Conservation (phyloP, 2,329 filamentous ascomycete genomes). For the Pyricularia grisea region DNA sequence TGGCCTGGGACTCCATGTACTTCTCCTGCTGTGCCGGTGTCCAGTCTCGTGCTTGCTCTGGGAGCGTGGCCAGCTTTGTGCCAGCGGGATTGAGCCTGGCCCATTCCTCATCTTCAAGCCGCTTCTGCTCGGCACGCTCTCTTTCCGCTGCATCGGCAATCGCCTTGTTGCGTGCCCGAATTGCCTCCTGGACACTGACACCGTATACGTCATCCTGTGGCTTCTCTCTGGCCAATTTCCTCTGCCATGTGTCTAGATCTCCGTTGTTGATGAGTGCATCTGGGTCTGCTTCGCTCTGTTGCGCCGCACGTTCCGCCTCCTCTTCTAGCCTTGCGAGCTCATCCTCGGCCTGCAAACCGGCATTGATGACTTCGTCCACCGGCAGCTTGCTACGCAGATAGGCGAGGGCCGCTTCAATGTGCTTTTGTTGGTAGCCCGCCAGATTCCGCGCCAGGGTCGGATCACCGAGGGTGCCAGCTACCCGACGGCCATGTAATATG, state of each 20-base stretch:
- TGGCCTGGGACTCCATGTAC: background rate
- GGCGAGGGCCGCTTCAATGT: constrained; percentile 36
- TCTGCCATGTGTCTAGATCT: constrained; percentile 5
- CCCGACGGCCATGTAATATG: constrained; percentile 52
- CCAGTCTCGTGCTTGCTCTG: constrained; percentile 23
- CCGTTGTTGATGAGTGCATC: background rate
- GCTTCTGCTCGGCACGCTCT: constrained; percentile 27
- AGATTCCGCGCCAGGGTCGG: constrained; percentile 41
- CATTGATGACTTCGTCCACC: constrained; percentile 52
- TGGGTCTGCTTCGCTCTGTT: constrained; percentile 12
- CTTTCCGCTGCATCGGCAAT: constrained; percentile 31
- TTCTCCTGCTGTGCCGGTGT: constrained; percentile 16
- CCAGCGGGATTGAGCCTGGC: constrained; percentile 26
- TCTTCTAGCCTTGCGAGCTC: constrained; percentile 45
- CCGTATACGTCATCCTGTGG: constrained; percentile 44
- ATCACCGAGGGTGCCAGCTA: constrained; percentile 55
- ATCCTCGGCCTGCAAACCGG: constrained; percentile 52
- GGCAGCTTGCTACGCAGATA: constrained; percentile 46
- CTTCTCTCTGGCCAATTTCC: constrained; percentile 15
- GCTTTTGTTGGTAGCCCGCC: constrained; percentile 26
- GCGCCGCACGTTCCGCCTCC: constrained; percentile 16
- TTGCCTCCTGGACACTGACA: constrained; percentile 43
- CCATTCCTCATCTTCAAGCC: constrained; percentile 29
- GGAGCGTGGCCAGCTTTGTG: constrained; percentile 24
- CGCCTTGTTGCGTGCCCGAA: constrained; percentile 38